These are phyloP conservation scores for Suhomyces kunorum DNA, from an alignment of 1,139 yeast genomes.

Conservation along the genomic window DNA sequence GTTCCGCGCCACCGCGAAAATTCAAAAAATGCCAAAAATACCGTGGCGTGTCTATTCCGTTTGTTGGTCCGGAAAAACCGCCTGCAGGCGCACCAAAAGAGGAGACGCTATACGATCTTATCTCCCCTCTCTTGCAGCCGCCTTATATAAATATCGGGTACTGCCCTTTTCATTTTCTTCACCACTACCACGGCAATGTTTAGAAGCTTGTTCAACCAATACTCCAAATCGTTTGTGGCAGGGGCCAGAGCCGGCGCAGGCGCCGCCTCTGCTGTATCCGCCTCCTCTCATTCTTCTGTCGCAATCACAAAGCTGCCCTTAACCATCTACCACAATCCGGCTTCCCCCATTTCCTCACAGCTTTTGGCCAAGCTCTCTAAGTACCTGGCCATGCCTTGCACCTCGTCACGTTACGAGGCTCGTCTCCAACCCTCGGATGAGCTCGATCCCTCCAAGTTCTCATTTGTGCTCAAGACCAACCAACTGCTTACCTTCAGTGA, in stretches of 20 bases:
- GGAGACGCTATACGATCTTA: conserved; percentile 11
- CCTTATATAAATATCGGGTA: conserved; percentile 2
- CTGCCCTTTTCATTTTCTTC: neutral
- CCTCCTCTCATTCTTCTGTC: neutral
- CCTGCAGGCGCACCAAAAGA: conserved; percentile 5
- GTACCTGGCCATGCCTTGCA: conserved; percentile 27
- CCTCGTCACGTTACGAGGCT: conserved; percentile 18
- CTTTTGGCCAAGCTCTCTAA: conserved; percentile 26
- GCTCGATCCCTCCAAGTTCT: conserved; percentile 22
- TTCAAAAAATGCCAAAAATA: conserved; percentile 3
- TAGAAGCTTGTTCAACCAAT: conserved; percentile 13
- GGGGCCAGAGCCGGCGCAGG: conserved; percentile 10
- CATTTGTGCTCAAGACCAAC: conserved; percentile 28
- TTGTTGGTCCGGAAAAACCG: conserved; percentile 15
- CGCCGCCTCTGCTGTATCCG: conserved; percentile 6
- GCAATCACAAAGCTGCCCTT: conserved; percentile 16
- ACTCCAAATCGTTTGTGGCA: conserved; percentile 10
- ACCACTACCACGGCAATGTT: conserved; percentile 13
- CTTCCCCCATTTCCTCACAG: conserved; percentile 28
- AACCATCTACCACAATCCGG: conserved; percentile 36
- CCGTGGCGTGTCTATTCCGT: conserved; percentile 1
- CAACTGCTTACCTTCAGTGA: conserved; percentile 32
- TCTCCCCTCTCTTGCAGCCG: conserved; percentile 17
- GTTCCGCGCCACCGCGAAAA: too few relatives aligned
- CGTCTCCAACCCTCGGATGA: conserved; percentile 5